Conservation (phyloP, 2,329 filamentous ascomycete genomes). For the Fusarium succisae region DNA sequence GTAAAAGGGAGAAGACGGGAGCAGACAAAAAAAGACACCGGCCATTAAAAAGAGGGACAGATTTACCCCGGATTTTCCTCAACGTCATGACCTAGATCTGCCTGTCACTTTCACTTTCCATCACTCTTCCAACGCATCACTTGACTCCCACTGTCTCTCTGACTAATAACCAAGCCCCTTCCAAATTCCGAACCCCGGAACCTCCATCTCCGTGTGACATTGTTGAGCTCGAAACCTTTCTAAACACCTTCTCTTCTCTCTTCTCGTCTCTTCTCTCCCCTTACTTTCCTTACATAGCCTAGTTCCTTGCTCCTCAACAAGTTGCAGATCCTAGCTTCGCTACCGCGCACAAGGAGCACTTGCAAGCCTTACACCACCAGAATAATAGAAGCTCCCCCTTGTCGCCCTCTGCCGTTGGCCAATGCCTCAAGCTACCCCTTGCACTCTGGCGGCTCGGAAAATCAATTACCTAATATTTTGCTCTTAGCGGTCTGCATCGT, state of each 20-base stretch:
- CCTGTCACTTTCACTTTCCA: neutral
- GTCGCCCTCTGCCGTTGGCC: constrained; percentile 22
- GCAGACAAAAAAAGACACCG: neutral
- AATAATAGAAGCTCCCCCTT: neutral
- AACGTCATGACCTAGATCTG: constrained; percentile 29
- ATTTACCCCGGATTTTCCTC: constrained; percentile 39
- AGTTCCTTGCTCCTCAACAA: constrained; percentile 26
- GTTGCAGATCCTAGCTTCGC: constrained; percentile 22
- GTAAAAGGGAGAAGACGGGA: neutral
- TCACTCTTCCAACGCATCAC: constrained; percentile 21
- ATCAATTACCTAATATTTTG: constrained; percentile 40
- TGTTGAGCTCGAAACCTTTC: neutral
- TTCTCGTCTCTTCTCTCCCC: neutral
- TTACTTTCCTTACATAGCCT: constrained; percentile 33
- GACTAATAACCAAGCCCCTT: neutral
- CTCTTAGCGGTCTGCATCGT: constrained; percentile 34
- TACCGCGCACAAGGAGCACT: constrained; percentile 22
- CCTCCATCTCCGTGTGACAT: constrained; percentile 17
- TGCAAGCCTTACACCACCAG: constrained; percentile 26
- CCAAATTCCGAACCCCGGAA: constrained; percentile 20
- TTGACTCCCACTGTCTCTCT: neutral
- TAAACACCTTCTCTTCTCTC: constrained; percentile 1
- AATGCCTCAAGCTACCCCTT: constrained; percentile 33
- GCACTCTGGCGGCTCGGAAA: constrained; percentile 14
- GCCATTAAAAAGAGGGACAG: constrained; percentile 19